These are phyloP conservation scores for Pseudogymnoascus sp. DNA, from an alignment of 2,329 filamentous ascomycete genomes.

Conservation along the genomic window DNA sequence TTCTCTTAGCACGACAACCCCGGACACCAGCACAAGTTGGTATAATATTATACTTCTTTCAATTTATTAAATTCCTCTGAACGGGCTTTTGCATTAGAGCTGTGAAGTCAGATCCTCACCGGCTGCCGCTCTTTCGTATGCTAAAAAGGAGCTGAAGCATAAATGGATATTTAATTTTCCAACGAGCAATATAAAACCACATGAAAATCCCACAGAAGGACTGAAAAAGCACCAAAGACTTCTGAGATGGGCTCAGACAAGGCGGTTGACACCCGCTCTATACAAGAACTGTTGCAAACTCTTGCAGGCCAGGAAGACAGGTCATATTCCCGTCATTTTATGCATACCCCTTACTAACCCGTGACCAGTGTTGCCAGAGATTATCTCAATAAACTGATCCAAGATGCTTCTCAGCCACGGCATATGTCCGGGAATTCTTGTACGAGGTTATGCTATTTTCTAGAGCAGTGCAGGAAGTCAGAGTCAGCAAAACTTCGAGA, in stretches of 20 bases:
- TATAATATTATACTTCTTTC: slow-evolving; percentile 1
- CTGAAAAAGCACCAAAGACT: slow-evolving; percentile 1
- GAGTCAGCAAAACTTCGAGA: slow-evolving; percentile 31
- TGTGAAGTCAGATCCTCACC: background rate
- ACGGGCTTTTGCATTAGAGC: background rate
- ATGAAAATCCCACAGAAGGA: background rate
- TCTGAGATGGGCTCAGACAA: slow-evolving; percentile 3
- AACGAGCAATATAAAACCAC: slow-evolving; percentile 1
- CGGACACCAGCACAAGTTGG: background rate
- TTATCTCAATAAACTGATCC: slow-evolving; percentile 19
- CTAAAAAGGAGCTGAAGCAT: background rate
- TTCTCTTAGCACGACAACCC: slow-evolving; percentile 6
- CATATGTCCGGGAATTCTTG: slow-evolving; percentile 49
- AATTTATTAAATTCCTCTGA: background rate
- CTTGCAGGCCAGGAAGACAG: background rate
- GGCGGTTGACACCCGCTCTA: slow-evolving; percentile 4
- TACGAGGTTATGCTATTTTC: slow-evolving; percentile 51
- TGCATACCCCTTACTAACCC: slow-evolving; percentile 3
- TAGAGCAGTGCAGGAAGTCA: slow-evolving; percentile 50
- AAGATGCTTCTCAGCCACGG: slow-evolving; percentile 37
- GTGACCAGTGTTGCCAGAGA: slow-evolving; percentile 14
- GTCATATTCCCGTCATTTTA: background rate
- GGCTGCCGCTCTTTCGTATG: background rate
- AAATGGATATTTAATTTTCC: slow-evolving; percentile 7
- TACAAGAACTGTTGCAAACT: background rate